Base-by-base conservation (phyloP, 495 filamentous ascomycete species). In the Penicillium cinerascens region DNA sequence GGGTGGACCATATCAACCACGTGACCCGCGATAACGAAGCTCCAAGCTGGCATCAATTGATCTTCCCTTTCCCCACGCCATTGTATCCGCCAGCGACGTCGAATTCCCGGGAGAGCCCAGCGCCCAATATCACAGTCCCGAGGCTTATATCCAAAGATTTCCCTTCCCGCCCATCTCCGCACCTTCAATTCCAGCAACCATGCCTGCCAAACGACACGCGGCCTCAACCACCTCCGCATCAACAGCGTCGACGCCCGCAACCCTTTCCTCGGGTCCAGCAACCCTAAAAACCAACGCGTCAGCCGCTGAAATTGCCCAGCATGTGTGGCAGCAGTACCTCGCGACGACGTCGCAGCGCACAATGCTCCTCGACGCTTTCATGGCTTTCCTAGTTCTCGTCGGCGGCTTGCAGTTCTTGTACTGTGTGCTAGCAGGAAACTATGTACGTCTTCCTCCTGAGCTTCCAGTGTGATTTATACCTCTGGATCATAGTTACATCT, bases 371-470 rank as follows among this genome's bases (percentile, higher is more conserved):
- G 93, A 99, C 72, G 82, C 78, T 16, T 99, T 97, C 71, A 86
- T 97, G 87, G 86, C 67, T 3, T 99, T 97, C 65, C 71, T 99
- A 54, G 86, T 92, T 18, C 80, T 87, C 5, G 87, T 92, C 8
- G 93, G 91, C 39, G 89, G 78, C 11, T 66, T 97, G 65, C 93
- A 99, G 70, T 97, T 99, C 69, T 74, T 86, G 42, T 99, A 99
- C 66, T 97, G 92, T 66, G 78, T 96, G 36, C 60, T 97, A 59
- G 91, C 83, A 33, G 93, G 93, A 54, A 97, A 97, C 69, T 98
- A 93, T 65, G 93, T 98, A 79, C 46, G 87, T 66, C 1, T 26
- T 20, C 22, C 11, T 18, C 18, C 8, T 20, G 20, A 22, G 1
- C 10, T 23, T 11, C 6, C 7, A 13, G 7, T 3, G 10, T 20